Evolutionary conservation across 192 early-diverging fungal genomes (phyloP).

Genomic region (Spinellus fusiger): DNA sequence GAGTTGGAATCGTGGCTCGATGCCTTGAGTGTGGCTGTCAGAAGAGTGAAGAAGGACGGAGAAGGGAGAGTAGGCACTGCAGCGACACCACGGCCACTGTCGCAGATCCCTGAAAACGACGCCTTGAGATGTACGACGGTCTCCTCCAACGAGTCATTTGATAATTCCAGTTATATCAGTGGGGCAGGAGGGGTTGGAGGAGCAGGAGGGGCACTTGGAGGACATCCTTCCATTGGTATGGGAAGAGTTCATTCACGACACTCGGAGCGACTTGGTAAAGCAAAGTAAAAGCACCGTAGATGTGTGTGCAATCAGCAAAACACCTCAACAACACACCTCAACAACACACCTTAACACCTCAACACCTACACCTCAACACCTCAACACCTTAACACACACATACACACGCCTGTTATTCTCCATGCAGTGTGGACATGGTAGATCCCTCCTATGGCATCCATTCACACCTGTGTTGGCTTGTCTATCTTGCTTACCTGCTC

Average conservation of each 20-base stretch:
- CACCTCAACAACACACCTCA: background rate
- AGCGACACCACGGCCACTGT: slow-evolving; percentile 1
- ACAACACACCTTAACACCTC: too few relatives aligned
- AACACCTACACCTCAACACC: background rate
- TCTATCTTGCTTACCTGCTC: too few relatives aligned
- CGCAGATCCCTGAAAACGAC: slow-evolving; percentile 4
- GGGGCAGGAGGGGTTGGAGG: slow-evolving; percentile 33
- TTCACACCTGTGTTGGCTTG: too few relatives aligned
- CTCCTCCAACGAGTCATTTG: slow-evolving; percentile 19
- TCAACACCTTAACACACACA: background rate
- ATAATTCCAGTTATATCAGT: slow-evolving; percentile 27
- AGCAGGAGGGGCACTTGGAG: slow-evolving; percentile 31
- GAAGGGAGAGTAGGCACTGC: background rate
- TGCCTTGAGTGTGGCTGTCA: slow-evolving; percentile 40
- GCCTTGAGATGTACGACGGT: slow-evolving; percentile 1
- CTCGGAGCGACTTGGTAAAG: slow-evolving; percentile 12
- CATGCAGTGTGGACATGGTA: too few relatives aligned
- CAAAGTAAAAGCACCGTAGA: too few relatives aligned
- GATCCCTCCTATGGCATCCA: too few relatives aligned
- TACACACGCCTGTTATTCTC: background rate
- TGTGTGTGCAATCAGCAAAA: too few relatives aligned
- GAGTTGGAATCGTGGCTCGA: slow-evolving; percentile 46
- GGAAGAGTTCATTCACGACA: slow-evolving; percentile 13
- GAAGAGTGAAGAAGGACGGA: slow-evolving; percentile 30
- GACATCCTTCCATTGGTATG: slow-evolving; percentile 5